Evolutionary conservation across 2,329 filamentous ascomycete genomes (phyloP).

Genomic region (Plectosphaerella plurivora): DNA sequence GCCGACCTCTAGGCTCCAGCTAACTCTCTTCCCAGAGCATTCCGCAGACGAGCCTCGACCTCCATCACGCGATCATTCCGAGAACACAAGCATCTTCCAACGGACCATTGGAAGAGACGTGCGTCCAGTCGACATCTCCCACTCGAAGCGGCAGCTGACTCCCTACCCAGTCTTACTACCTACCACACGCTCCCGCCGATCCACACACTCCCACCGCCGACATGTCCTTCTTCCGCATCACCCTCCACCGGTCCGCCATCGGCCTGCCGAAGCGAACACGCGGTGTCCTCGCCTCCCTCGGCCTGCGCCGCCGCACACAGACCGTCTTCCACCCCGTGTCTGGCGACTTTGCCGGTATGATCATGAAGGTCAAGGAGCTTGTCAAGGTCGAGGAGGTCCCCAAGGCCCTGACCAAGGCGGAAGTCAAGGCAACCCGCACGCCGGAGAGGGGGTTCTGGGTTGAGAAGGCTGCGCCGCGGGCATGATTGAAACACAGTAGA

Average conservation of each 20-base stretch:
- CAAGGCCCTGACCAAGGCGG: conserved; percentile 52
- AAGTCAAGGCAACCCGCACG: conserved; percentile 67
- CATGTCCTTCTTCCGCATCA: conserved; percentile 87
- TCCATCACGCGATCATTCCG: neutral
- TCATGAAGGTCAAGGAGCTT: conserved; percentile 91
- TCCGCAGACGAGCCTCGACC: neutral
- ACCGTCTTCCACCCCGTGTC: conserved; percentile 87
- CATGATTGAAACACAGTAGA: conserved; percentile 10
- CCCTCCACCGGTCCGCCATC: conserved; percentile 83
- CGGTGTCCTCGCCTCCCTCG: conserved; percentile 79
- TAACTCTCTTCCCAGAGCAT: neutral
- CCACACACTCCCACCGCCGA: neutral
- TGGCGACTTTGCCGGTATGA: conserved; percentile 79
- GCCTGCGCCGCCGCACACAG: conserved; percentile 76
- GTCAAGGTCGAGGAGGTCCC: conserved; percentile 79
- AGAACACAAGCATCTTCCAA: too few species aligned
- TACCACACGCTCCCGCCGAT: too few species aligned
- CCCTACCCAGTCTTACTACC: too few species aligned
- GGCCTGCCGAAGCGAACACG: conserved; percentile 76
- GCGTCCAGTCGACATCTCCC: too few species aligned
- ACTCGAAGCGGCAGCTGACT: too few species aligned
- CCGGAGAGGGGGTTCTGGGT: conserved; percentile 79
- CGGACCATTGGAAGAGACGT: too few species aligned
- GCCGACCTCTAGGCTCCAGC: neutral
- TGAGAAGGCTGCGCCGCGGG: conserved; percentile 49